Conservation (phyloP, 306 rosid species). For the Calophaca sinica region DNA sequence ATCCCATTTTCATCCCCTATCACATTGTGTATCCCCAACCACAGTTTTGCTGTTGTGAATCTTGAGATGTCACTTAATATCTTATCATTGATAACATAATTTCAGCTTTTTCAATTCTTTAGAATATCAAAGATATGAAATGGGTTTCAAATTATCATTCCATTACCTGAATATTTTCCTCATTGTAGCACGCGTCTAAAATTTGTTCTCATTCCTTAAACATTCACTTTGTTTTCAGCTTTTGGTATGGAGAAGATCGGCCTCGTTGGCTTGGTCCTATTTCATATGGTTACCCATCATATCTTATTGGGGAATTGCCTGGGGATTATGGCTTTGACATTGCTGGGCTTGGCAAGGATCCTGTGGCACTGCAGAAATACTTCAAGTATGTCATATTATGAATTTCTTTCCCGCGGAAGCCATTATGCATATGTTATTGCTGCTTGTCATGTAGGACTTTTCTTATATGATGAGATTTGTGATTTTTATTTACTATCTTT, state of each 20-base stretch:
- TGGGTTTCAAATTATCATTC: conserved; percentile 16
- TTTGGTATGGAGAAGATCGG: conserved; percentile 88
- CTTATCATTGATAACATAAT: neutral
- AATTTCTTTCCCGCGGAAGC: conserved; percentile 23
- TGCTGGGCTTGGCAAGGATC: conserved; percentile 82
- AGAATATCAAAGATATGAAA: neutral
- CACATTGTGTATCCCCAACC: no score
- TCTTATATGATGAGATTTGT: no score
- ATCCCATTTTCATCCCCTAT: no score
- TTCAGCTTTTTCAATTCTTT: neutral
- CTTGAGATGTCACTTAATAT: neutral
- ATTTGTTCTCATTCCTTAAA: conserved; percentile 16
- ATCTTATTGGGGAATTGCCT: conserved; percentile 86
- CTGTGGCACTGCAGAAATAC: conserved; percentile 65
- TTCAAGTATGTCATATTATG: conserved; percentile 69
- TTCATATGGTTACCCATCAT: conserved; percentile 75
- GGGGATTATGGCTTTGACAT: conserved; percentile 95
- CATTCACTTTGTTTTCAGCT: conserved; percentile 53
- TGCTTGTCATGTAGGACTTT: conserved; percentile 20
- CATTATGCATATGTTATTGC: conserved; percentile 30
- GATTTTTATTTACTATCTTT: no score
- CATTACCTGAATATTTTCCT: neutral
- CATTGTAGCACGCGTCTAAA: conserved; percentile 4
- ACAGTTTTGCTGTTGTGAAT: no score
- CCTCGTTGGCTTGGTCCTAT: conserved; percentile 98